A percentile compares a stretch with the other conserved stretches of the same genome.
phyloP scores from a whole-genome alignment of 768 basidiomycete species.

The Pisolithus sp. region DNA sequence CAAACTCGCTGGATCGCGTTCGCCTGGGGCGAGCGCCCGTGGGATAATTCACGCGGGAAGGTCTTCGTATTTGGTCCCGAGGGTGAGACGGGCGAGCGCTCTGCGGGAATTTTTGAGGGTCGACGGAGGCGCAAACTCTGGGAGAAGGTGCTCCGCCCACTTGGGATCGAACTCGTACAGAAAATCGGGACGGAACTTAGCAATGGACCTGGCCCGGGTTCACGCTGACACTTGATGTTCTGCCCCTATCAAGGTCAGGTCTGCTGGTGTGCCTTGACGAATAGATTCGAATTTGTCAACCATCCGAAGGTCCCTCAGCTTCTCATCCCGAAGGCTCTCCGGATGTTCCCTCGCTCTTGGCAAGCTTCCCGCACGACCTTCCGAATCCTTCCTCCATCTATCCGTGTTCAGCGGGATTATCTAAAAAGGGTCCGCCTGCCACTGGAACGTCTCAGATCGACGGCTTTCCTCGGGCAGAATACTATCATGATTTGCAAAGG shows the following conservation, averaged over 20 bases:
- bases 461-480: no score
- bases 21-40: slow-evolving; percentile 67
- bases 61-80: slow-evolving; percentile 79
- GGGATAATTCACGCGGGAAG: slow-evolving; percentile 50
- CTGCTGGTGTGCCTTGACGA: not conserved
- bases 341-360: no score
- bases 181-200: slow-evolving; percentile 72
- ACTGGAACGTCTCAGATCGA: no score
- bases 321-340: no score
- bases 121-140: slow-evolving; percentile 54
- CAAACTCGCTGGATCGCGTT: slow-evolving; percentile 74
- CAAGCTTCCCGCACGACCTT: no score
- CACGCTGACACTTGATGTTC: slow-evolving; percentile 6
- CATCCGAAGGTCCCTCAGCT: no score
- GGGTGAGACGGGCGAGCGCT: slow-evolving; percentile 73
- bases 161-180: slow-evolving; percentile 61
- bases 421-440: no score
- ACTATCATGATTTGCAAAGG: no score
- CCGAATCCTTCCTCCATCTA: no score
- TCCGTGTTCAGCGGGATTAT: no score
- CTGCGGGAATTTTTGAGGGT: slow-evolving; percentile 56
- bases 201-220: slow-evolving; percentile 47
- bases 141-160: slow-evolving; percentile 60
- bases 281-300: not conserved
- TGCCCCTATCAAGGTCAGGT: not conserved